Evolutionary conservation across 352 stramenopile species (phyloP).

Genomic region (Globisporangium lucens): DNA sequence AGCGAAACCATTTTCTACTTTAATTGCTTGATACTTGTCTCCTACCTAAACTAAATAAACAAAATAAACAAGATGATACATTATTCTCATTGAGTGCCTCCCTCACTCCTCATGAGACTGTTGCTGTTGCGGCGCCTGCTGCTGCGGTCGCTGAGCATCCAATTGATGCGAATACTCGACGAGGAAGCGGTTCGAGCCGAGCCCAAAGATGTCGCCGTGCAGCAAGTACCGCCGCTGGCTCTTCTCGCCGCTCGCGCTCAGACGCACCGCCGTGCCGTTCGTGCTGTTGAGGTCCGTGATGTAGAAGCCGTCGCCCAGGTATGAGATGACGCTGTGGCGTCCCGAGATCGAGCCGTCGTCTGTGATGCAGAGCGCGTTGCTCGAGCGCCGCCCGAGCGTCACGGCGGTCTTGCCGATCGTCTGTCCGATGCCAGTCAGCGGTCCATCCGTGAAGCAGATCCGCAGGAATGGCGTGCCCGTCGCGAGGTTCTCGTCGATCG

Average conservation of each 20-base stretch:
- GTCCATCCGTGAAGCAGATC: constrained; percentile 75
- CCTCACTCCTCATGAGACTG: not conserved
- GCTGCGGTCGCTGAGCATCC: constrained; percentile 14
- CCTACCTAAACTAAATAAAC: not conserved
- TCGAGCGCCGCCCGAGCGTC: constrained; percentile 66
- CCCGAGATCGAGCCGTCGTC: constrained; percentile 82
- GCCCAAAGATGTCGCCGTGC: constrained; percentile 79
- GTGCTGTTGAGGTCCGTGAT: constrained; percentile 82
- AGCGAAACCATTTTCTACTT: not conserved
- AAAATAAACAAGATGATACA: not conserved
- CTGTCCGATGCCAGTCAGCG: constrained; percentile 63
- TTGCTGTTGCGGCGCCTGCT: not conserved
- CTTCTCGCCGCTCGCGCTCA: constrained; percentile 60
- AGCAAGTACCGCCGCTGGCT: constrained; percentile 59
- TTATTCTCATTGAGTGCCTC: no score
- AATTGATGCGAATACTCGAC: constrained; percentile 79
- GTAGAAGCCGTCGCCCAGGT: constrained; percentile 78
- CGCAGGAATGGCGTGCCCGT: constrained; percentile 73
- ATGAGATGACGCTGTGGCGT: constrained; percentile 66
- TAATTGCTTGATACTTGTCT: not conserved
- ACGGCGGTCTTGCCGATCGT: constrained; percentile 75
- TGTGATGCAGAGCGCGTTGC: constrained; percentile 79
- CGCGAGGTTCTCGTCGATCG: constrained; percentile 62
- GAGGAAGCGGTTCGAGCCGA: constrained; percentile 82
- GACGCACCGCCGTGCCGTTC: constrained; percentile 74